phyloP scores from a whole-genome alignment of 306 rosid species.

The Ormosia emarginata region DNA sequence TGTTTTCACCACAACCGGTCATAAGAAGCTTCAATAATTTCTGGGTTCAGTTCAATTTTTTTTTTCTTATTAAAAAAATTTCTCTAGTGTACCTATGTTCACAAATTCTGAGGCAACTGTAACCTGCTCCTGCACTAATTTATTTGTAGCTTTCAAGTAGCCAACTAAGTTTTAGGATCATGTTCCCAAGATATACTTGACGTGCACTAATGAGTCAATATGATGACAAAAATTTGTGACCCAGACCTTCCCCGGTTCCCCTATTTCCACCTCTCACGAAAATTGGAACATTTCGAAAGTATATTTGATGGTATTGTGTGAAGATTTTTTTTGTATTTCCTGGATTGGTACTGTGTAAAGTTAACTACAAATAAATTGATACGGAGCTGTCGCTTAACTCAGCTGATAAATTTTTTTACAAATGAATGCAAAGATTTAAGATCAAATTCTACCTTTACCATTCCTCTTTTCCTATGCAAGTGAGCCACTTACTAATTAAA shows the following conservation, averaged over 20 bases:
- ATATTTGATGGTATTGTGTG: neutral
- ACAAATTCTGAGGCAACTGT: neutral
- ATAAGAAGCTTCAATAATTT: neutral
- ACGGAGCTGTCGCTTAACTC: too few species aligned
- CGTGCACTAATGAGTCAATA: neutral
- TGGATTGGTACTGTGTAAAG: neutral
- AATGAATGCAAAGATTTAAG: too few species aligned
- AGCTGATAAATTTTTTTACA: too few species aligned
- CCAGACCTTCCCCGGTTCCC: neutral
- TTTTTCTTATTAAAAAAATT: neutral
- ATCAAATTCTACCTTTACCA: too few species aligned
- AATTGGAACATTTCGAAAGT: neutral
- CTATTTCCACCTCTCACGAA: neutral
- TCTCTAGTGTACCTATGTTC: neutral
- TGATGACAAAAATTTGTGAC: neutral
- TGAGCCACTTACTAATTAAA: too few species aligned
- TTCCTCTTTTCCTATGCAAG: too few species aligned
- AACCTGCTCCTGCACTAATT: neutral
- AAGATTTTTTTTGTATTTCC: too few species aligned
- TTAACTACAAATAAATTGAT: neutral
- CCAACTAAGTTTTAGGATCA: conserved; percentile 20
- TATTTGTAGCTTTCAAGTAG: conserved; percentile 11
- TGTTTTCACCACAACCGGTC: neutral
- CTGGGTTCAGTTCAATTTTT: neutral
- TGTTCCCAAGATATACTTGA: neutral